phyloP scores from a whole-genome alignment of 73 alveolate species.

The Paramecium pentaurelia region DNA sequence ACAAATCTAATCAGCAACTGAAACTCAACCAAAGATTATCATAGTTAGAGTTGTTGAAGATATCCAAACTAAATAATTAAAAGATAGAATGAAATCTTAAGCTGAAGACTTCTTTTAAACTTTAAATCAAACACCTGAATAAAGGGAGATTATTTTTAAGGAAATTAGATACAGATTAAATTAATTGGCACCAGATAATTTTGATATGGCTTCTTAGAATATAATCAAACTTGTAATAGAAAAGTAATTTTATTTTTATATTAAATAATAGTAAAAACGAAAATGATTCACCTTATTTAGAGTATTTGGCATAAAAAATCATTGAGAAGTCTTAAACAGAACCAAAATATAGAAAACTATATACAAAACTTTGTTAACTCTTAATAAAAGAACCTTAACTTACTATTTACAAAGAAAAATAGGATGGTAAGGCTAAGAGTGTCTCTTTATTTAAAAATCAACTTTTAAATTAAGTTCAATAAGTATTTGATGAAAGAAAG shows the following conservation, averaged over 20 bases:
- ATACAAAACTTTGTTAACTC: neutral
- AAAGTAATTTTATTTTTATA: neutral
- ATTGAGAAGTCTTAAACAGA: neutral
- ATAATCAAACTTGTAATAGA: neutral
- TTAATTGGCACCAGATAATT: conserved; percentile 9
- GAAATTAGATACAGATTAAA: neutral
- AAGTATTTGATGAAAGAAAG: neutral
- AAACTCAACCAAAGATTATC: neutral
- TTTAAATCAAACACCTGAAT: neutral
- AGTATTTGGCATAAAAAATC: neutral
- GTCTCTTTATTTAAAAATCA: neutral
- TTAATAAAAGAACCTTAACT: neutral
- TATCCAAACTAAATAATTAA: neutral
- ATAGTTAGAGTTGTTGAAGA: neutral
- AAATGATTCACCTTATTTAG: neutral
- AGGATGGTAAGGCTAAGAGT: neutral
- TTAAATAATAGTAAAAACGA: neutral
- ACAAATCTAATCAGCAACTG: neutral
- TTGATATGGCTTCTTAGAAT: neutral
- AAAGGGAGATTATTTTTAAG: neutral
- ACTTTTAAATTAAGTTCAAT: neutral
- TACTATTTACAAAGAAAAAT: neutral
- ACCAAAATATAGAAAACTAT: conserved; percentile 12
- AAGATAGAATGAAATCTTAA: neutral
- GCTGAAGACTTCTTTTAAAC: neutral